These are phyloP conservation scores for Claviceps sp. DNA, from an alignment of 2,329 filamentous ascomycete genomes.

Conservation along the genomic window DNA sequence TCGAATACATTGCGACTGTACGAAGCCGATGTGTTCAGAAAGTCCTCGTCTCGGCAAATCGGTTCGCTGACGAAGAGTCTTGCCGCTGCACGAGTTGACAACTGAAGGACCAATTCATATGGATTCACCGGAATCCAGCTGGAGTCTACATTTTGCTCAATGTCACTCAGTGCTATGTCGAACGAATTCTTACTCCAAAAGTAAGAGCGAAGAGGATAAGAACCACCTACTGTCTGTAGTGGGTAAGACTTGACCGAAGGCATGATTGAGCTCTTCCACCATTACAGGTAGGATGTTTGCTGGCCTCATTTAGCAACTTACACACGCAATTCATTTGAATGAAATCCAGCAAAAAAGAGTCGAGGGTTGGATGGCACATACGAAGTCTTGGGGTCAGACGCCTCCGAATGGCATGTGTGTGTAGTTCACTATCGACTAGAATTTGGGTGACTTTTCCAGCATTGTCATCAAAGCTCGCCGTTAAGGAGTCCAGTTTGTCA, in stretches of 20 bases:
- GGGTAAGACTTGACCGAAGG: constrained; percentile 5
- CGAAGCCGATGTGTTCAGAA: constrained; percentile 7
- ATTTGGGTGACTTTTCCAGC: constrained; percentile 7
- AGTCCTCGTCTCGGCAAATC: constrained; percentile 7
- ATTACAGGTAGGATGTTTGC: constrained; percentile 7
- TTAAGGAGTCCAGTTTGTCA: constrained; percentile 8
- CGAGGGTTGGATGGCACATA: background rate
- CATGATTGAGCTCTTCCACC: constrained; percentile 7
- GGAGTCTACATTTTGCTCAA: background rate
- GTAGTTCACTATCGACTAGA: constrained; percentile 7
- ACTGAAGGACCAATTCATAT: constrained; percentile 7
- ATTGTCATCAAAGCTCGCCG: constrained; percentile 10
- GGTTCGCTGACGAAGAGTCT: constrained; percentile 8
- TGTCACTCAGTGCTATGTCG: no score
- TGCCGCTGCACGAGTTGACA: constrained; percentile 7
- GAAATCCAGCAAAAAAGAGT: no score
- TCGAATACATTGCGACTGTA: constrained; percentile 8
- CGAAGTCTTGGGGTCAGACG: constrained; percentile 8
- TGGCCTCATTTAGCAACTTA: background rate
- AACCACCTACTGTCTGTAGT: background rate
- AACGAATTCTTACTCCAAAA: background rate
- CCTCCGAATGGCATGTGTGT: constrained; percentile 8
- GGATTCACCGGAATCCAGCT: constrained; percentile 4
- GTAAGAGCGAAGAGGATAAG: background rate
- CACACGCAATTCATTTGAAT: no score